These are phyloP conservation scores for Rhododendron simsii DNA, from an alignment of 148 eudicot species.

Conservation along the genomic window DNA sequence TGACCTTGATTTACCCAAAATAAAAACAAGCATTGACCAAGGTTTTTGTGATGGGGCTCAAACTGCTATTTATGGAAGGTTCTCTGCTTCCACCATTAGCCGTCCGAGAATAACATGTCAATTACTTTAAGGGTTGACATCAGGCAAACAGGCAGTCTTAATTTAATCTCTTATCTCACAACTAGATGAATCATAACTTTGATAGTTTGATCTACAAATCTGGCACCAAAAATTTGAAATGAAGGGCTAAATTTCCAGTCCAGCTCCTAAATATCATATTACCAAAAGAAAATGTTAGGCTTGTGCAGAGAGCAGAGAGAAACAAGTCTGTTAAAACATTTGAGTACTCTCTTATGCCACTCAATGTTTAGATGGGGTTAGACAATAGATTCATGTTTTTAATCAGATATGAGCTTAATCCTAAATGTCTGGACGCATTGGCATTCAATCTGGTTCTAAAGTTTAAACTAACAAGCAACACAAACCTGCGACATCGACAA, in stretches of 20 bases:
- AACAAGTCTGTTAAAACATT: not conserved
- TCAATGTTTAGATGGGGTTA: not conserved
- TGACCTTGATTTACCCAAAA: not conserved
- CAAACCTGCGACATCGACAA: constrained; percentile 90
- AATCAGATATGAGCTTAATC: not conserved
- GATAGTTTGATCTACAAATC: not conserved
- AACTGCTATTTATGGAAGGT: not conserved
- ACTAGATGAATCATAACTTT: not conserved
- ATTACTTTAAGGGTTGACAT: not conserved
- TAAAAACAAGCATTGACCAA: not conserved
- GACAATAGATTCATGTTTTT: not conserved
- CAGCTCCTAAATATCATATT: not conserved
- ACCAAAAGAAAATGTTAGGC: not conserved
- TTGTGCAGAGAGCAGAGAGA: not conserved
- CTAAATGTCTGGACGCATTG: not conserved
- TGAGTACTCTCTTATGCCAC: not conserved
- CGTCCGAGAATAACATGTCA: not conserved
- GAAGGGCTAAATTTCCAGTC: not conserved
- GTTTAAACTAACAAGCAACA: constrained; percentile 10
- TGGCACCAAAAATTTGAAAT: not conserved
- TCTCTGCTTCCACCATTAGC: not conserved
- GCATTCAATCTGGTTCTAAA: not conserved
- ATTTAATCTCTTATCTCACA: not conserved
- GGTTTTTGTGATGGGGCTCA: not conserved
- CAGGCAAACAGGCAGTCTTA: not conserved